Conservation (phyloP, 306 rosid species). For the Trifolium fragiferum region DNA sequence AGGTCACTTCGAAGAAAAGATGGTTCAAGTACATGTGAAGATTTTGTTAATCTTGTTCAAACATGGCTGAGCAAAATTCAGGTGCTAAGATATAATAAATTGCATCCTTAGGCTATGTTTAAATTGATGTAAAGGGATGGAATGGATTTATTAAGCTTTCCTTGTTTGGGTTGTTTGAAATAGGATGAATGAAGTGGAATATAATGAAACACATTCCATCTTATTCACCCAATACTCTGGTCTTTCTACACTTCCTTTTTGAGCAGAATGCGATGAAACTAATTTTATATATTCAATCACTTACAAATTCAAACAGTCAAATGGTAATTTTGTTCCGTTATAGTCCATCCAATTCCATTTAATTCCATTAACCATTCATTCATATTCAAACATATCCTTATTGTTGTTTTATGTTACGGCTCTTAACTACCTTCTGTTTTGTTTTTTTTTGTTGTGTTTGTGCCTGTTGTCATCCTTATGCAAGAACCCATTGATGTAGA, state of each 20-base stretch:
- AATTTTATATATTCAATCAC: too few species aligned
- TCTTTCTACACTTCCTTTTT: not conserved
- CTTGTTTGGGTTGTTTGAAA: constrained; percentile 3
- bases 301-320: too few species aligned
- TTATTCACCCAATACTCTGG: constrained; percentile 1
- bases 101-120: constrained; percentile 7
- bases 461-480: too few species aligned
- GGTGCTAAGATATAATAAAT: constrained; percentile 56
- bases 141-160: not conserved
- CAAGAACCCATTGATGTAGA: too few species aligned
- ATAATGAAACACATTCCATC: constrained; percentile 6
- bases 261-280: too few species aligned
- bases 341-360: too few species aligned
- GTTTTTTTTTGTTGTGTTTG: too few species aligned
- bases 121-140: constrained; percentile 16
- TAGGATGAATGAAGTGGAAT: constrained; percentile 19
- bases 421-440: too few species aligned
- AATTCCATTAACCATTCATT: too few species aligned
- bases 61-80: constrained; percentile 85
- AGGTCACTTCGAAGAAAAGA: constrained; percentile 77
- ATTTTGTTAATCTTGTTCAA: constrained; percentile 83
- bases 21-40: constrained; percentile 77
- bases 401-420: too few species aligned
- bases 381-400: too few species aligned
- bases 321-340: too few species aligned